These are phyloP conservation scores for Parastagonospora avenae DNA, from an alignment of 2,329 filamentous ascomycete species.

Conservation along the genomic window DNA sequence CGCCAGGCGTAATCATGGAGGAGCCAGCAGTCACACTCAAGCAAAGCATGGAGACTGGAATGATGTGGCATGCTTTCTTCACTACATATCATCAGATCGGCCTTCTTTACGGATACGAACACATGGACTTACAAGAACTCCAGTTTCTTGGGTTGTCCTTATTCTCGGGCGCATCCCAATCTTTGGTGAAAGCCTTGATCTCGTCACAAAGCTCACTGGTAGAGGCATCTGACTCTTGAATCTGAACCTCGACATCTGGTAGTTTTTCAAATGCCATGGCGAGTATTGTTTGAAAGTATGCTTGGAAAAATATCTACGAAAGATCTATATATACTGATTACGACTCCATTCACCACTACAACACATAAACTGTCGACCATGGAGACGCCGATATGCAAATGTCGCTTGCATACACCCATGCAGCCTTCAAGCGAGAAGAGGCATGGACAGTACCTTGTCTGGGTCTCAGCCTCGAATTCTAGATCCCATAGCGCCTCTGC, in stretches of 20 bases:
- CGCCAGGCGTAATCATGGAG: slow-evolving; percentile 57
- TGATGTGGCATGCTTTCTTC: slow-evolving; percentile 8
- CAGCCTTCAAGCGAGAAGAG: neutral
- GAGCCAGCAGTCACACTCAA: slow-evolving; percentile 49
- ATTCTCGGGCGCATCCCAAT: slow-evolving; percentile 5
- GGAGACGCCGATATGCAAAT: neutral
- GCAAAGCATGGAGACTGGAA: slow-evolving; percentile 8
- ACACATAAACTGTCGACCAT: neutral
- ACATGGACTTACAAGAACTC: slow-evolving; percentile 1
- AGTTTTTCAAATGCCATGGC: slow-evolving; percentile 1
- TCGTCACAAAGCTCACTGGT: neutral
- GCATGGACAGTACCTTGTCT: too few species aligned
- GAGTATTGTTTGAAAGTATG: neutral
- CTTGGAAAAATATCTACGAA: neutral
- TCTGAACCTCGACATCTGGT: slow-evolving; percentile 2
- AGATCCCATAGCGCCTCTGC: too few species aligned
- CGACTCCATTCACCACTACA: neutral
- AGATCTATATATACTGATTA: neutral
- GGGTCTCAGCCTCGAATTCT: too few species aligned
- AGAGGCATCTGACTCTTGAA: neutral
- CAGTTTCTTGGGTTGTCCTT: slow-evolving; percentile 10
- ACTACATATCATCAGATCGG: neutral
- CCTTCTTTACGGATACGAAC: neutral
- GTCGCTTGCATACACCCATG: neutral
- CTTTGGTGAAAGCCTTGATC: neutral